Evolutionary conservation across 1,284 basidiomycete species (phyloP).

Genomic region (Chalciporus sp.): DNA sequence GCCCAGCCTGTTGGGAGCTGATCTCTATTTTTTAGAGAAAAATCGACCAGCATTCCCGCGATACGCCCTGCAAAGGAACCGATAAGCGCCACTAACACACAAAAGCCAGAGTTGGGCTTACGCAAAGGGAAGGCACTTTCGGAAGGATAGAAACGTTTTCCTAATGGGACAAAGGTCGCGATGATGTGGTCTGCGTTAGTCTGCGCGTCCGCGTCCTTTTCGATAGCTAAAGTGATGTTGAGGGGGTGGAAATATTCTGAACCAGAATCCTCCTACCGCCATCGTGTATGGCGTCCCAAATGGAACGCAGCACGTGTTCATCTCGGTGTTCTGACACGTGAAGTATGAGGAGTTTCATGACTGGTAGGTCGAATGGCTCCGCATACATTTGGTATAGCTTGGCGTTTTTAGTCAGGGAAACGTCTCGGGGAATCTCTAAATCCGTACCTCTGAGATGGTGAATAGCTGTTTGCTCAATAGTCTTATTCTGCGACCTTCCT

Average conservation of each 20-base stretch:
- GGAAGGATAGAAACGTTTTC: slow-evolving; percentile 86
- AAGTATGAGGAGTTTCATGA: slow-evolving; percentile 88
- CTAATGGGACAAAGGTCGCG: slow-evolving; percentile 69
- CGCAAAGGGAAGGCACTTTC: slow-evolving; percentile 88
- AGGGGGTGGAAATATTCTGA: neutral
- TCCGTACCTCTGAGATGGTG: slow-evolving; percentile 69
- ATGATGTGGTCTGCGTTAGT: slow-evolving; percentile 64
- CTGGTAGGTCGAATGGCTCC: slow-evolving; percentile 82
- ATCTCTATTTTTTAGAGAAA: slow-evolving; percentile 64
- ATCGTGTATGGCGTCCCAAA: slow-evolving; percentile 89
- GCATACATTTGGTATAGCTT: slow-evolving; percentile 91
- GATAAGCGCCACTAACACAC: slow-evolving; percentile 4
- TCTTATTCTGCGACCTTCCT: slow-evolving; percentile 57
- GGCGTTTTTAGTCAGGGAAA: slow-evolving; percentile 12
- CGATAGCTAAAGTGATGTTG: slow-evolving; percentile 42
- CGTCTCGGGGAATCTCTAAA: slow-evolving; percentile 1
- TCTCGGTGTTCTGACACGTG: slow-evolving; percentile 94
- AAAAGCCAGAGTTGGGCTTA: slow-evolving; percentile 40
- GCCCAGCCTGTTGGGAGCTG: slow-evolving; percentile 77
- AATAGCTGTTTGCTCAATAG: slow-evolving; percentile 58
- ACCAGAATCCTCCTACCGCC: slow-evolving; percentile 53
- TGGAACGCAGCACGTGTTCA: slow-evolving; percentile 75
- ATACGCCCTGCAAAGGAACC: slow-evolving; percentile 58
- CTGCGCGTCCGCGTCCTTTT: slow-evolving; percentile 49
- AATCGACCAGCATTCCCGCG: slow-evolving; percentile 68